Conservation (phyloP, 2,329 filamentous ascomycete species). For the Cladosporium sp. region DNA sequence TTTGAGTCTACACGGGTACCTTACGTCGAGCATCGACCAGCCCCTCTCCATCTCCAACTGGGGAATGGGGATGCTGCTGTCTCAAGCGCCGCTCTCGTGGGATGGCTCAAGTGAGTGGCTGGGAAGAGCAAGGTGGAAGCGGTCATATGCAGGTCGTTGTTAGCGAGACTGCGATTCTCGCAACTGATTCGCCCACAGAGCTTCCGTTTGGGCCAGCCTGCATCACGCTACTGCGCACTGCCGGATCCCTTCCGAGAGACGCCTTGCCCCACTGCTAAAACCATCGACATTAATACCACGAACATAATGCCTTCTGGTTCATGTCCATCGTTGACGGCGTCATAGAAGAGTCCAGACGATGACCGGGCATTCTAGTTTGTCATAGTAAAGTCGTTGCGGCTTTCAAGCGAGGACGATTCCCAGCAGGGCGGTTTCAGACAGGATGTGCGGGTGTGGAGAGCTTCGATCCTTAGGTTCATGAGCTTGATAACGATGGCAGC, state of each 20-base stretch:
- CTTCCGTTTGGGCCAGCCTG: not conserved
- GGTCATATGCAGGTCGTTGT: not conserved
- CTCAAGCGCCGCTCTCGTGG: conserved; percentile 4
- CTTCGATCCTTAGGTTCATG: not conserved
- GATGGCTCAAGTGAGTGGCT: too few relatives aligned
- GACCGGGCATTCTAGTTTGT: not conserved
- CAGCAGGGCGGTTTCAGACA: not conserved
- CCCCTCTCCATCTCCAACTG: conserved; percentile 5
- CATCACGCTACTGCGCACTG: not conserved
- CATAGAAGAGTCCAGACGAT: not conserved
- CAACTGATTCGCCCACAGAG: not conserved
- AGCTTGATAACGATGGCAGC: not conserved
- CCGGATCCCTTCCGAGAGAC: not conserved
- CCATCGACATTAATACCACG: not conserved
- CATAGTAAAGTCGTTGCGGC: not conserved
- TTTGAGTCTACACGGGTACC: conserved; percentile 10
- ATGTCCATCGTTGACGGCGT: not conserved
- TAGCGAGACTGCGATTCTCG: not conserved
- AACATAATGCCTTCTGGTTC: conserved; percentile 4
- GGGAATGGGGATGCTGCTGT: not conserved
- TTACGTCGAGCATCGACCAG: conserved; percentile 10
- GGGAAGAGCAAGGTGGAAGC: not conserved
- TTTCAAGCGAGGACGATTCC: too few relatives aligned
- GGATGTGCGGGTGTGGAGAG: not conserved
- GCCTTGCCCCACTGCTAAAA: not conserved